Percentiles rank a stretch among this genome's conserved stretches.
Conservation (phyloP, 2,329 filamentous ascomycete genomes). For the Penicillium sp. region DNA sequence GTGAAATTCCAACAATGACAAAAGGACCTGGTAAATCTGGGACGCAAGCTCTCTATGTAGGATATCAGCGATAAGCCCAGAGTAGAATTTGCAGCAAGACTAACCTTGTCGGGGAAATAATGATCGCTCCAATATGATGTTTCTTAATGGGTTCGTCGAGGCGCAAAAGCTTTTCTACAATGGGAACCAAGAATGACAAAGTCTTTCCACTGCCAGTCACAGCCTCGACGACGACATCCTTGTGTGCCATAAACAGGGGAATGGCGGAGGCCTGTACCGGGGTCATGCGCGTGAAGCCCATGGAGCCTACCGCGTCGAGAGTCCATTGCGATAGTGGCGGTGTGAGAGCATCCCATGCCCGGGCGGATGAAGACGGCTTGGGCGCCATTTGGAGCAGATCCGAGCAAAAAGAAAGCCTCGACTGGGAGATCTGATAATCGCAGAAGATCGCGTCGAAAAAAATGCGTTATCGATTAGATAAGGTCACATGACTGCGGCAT, state of each 20-base stretch:
- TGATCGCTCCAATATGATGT: conserved; percentile 83
- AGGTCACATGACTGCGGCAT: conserved; percentile 24
- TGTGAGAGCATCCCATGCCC: conserved; percentile 64
- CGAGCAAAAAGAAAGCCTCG: background rate
- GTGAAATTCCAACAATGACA: conserved; percentile 76
- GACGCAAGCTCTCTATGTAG: conserved; percentile 69
- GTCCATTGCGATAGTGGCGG: conserved; percentile 76
- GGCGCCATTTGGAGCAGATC: conserved; percentile 25
- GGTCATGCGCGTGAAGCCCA: conserved; percentile 84
- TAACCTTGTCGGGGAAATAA: conserved; percentile 76
- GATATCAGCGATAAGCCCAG: background rate
- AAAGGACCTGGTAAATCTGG: conserved; percentile 79
- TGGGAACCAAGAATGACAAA: conserved; percentile 74
- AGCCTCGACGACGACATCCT: conserved; percentile 88
- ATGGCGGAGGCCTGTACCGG: conserved; percentile 92
- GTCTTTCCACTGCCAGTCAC: conserved; percentile 92
- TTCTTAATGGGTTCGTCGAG: conserved; percentile 78
- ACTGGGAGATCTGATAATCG: conserved; percentile 4
- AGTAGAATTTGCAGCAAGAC: conserved; percentile 2
- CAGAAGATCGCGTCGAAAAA: conserved; percentile 12
- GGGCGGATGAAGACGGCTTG: conserved; percentile 46
- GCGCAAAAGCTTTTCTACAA: conserved; percentile 75
- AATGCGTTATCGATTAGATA: conserved; percentile 35
- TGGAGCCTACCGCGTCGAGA: conserved; percentile 71
- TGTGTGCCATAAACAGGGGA: conserved; percentile 80